phyloP scores from a whole-genome alignment of 2,329 filamentous ascomycete genomes.

The Leptographium lundbergii region DNA sequence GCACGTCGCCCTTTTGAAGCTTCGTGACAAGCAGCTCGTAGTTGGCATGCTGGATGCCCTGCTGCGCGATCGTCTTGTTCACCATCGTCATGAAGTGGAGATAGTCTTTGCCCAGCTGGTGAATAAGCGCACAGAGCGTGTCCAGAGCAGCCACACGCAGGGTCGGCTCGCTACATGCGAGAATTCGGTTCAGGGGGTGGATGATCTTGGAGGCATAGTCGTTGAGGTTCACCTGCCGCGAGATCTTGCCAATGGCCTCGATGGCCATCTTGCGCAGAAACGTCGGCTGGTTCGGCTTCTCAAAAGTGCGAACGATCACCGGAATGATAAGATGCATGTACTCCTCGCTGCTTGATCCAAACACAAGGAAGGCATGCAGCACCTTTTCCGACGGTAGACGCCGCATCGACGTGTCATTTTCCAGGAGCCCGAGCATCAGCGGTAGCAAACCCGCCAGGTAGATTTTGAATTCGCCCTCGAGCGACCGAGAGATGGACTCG shows the following conservation, averaged over 20 bases:
- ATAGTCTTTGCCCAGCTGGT: constrained; percentile 92
- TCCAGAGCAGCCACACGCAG: constrained; percentile 78
- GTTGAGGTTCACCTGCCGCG: constrained; percentile 90
- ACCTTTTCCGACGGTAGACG: constrained; percentile 80
- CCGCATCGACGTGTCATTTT: constrained; percentile 66
- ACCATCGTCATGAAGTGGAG: constrained; percentile 88
- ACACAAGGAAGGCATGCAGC: constrained; percentile 88
- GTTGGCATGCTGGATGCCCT: constrained; percentile 78
- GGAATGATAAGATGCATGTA: constrained; percentile 99
- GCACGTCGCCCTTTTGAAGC: constrained; percentile 80
- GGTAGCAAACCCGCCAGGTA: constrained; percentile 83
- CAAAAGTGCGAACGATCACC: constrained; percentile 86
- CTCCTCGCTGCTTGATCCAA: constrained; percentile 89
- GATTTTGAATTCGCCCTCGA: constrained; percentile 97
- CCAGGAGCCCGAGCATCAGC: constrained; percentile 85
- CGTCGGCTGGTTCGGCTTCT: constrained; percentile 69
- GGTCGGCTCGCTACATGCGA: constrained; percentile 58
- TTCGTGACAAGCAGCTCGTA: constrained; percentile 89
- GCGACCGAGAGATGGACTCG: constrained; percentile 81
- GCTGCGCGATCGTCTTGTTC: constrained; percentile 68
- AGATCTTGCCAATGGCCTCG: constrained; percentile 87
- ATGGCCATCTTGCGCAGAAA: constrained; percentile 80
- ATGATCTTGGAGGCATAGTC: constrained; percentile 96
- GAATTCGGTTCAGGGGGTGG: constrained; percentile 75
- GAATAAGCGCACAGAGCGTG: constrained; percentile 87